A percentile compares a stretch with the other conserved stretches of the same genome.
phyloP scores from a whole-genome alignment of 2,329 filamentous ascomycete genomes.

The Ophiostoma piceae region DNA sequence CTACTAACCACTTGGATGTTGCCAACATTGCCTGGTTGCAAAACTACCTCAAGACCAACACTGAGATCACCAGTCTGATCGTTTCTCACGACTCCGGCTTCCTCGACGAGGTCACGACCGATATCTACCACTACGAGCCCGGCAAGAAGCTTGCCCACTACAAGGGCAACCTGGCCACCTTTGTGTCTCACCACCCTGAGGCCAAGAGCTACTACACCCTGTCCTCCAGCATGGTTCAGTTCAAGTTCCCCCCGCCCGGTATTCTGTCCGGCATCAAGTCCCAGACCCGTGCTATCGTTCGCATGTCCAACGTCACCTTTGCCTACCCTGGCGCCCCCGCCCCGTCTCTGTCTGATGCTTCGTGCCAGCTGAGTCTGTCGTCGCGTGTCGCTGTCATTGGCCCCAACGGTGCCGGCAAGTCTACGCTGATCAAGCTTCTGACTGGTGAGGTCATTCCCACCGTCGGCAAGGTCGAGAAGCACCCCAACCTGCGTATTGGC shows the following conservation, averaged over 20 bases:
- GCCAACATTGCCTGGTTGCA: slow-evolving; percentile 94
- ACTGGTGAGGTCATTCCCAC: slow-evolving; percentile 87
- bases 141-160: slow-evolving; percentile 89
- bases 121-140: slow-evolving; percentile 97
- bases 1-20: slow-evolving; percentile 97
- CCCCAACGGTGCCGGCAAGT: slow-evolving; percentile 96
- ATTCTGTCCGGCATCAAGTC: slow-evolving; percentile 95
- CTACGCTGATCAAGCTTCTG: slow-evolving; percentile 93
- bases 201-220: slow-evolving; percentile 98
- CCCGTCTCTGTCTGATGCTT: slow-evolving; percentile 80
- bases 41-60: slow-evolving; percentile 90
- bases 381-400: slow-evolving; percentile 95
- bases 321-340: slow-evolving; percentile 88
- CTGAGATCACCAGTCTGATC: slow-evolving; percentile 93
- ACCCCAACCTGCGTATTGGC: slow-evolving; percentile 95
- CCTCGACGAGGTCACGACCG: slow-evolving; percentile 93
- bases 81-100: slow-evolving; percentile 98
- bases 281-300: slow-evolving; percentile 84
- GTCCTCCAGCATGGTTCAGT: slow-evolving; percentile 79
- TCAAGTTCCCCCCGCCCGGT: slow-evolving; percentile 96
- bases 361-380: slow-evolving; percentile 80
- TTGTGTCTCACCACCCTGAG: slow-evolving; percentile 86
- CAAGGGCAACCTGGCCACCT: slow-evolving; percentile 74
- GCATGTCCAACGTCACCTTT: slow-evolving; percentile 87
- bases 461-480: slow-evolving; percentile 86